phyloP scores from a whole-genome alignment of 768 basidiomycete genomes.

The Sarcodon sp. region DNA sequence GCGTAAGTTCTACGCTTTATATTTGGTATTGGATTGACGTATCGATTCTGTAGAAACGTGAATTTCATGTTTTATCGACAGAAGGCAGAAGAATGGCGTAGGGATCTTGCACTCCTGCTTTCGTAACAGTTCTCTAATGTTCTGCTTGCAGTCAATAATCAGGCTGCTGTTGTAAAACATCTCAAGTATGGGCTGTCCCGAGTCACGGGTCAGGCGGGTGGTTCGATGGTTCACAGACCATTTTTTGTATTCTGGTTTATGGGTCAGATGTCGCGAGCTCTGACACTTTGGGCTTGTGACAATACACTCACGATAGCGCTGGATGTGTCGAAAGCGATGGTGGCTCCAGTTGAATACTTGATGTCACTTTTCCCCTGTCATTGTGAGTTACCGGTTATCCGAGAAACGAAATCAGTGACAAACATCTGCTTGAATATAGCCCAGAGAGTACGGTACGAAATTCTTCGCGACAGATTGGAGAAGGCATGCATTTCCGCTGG shows the following conservation, averaged over 20 bases:
- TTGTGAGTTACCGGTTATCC: constrained; percentile 22
- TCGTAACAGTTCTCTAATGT: background rate
- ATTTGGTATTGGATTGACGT: no score
- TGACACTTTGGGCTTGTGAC: constrained; percentile 52
- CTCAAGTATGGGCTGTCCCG: constrained; percentile 46
- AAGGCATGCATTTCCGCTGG: constrained; percentile 36
- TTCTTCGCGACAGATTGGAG: constrained; percentile 30
- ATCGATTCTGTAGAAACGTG: constrained; percentile 7
- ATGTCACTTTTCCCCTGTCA: constrained; percentile 52
- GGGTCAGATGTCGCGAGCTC: constrained; percentile 46
- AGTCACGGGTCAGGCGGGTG: constrained; percentile 37
- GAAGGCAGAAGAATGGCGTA: constrained; percentile 19
- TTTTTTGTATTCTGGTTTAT: constrained; percentile 70
- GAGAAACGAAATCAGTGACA: no score
- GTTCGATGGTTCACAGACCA: constrained; percentile 41
- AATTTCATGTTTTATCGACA: constrained; percentile 12
- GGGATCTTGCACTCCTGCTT: constrained; percentile 1
- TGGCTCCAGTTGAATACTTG: constrained; percentile 49
- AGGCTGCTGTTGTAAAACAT: constrained; percentile 43
- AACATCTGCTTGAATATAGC: constrained; percentile 18
- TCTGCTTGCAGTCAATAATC: constrained; percentile 37
- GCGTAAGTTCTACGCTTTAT: constrained; percentile 25
- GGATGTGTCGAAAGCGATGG: constrained; percentile 47
- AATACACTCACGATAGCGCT: constrained; percentile 43
- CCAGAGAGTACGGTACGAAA: constrained; percentile 34